These are phyloP conservation scores for Gossypium mustelinum DNA, from an alignment of 345 rosid genomes.

Conservation along the genomic window DNA sequence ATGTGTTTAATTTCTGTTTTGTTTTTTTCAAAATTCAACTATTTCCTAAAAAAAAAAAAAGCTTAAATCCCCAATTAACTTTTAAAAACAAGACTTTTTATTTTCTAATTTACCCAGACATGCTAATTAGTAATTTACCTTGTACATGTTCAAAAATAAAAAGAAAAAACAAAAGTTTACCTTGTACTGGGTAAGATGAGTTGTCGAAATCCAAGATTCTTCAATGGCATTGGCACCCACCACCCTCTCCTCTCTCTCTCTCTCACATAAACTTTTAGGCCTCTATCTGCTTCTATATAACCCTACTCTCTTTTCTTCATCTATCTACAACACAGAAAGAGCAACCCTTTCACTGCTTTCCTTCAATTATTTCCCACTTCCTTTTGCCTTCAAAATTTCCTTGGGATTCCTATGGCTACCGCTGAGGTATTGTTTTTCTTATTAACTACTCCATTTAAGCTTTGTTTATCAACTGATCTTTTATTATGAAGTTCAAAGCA, in stretches of 20 bases:
- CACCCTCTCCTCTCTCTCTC: not conserved
- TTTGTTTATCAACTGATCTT: not conserved
- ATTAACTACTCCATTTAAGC: not conserved
- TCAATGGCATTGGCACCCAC: slow-evolving; percentile 12
- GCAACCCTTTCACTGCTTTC: not conserved
- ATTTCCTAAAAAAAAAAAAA: too few species aligned
- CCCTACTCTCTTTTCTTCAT: slow-evolving; percentile 19
- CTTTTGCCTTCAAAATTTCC: not conserved
- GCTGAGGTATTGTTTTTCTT: slow-evolving; percentile 37
- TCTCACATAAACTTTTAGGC: not conserved
- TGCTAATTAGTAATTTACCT: not conserved
- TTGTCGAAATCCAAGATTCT: slow-evolving; percentile 41
- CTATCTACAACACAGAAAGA: slow-evolving; percentile 17
- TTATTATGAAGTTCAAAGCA: not conserved
- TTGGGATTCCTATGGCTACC: slow-evolving; percentile 42
- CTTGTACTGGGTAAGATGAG: slow-evolving; percentile 29
- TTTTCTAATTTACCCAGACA: not conserved
- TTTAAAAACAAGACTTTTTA: too few species aligned
- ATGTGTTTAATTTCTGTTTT: too few species aligned
- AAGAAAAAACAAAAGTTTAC: not conserved
- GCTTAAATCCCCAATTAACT: too few species aligned
- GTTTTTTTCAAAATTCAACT: too few species aligned
- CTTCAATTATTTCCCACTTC: not conserved
- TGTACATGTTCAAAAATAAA: not conserved
- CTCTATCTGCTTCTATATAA: slow-evolving; percentile 29